These are phyloP conservation scores for Mucor mucedo DNA, from an alignment of 371 early-diverging fungal species.

Conservation along the genomic window DNA sequence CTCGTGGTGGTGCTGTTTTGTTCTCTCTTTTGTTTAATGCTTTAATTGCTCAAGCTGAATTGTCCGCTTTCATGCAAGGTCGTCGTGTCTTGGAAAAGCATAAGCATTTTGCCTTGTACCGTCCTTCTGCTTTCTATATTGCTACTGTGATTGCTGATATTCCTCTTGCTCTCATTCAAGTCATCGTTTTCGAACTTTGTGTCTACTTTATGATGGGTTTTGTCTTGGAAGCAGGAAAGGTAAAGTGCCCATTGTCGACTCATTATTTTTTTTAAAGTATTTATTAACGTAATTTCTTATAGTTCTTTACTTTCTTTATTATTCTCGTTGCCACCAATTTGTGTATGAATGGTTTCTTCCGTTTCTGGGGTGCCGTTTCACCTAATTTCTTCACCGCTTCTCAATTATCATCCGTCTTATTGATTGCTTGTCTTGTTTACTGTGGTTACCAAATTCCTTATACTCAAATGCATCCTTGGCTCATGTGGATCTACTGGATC, in stretches of 20 bases:
- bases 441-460: conserved; percentile 73
- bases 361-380: conserved; percentile 61
- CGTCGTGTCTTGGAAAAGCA: conserved; percentile 74
- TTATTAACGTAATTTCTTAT: conserved; percentile 7
- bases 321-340: conserved; percentile 53
- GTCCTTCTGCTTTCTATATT: conserved; percentile 66
- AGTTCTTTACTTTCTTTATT: conserved; percentile 62
- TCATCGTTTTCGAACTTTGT: conserved; percentile 40
- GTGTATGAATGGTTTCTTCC: conserved; percentile 67
- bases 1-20: conserved; percentile 76
- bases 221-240: conserved; percentile 57
- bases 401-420: conserved; percentile 56
- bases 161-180: conserved; percentile 53
- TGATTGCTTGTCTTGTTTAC: conserved; percentile 65
- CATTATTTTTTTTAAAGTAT: too few species aligned
- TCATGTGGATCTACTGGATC: conserved; percentile 75
- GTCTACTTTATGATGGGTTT: conserved; percentile 68
- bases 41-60: conserved; percentile 63
- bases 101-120: conserved; percentile 70
- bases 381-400: conserved; percentile 65
- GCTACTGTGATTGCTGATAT: conserved; percentile 60
- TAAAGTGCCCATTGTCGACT: conserved; percentile 15
- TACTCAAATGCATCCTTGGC: conserved; percentile 70
- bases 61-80: conserved; percentile 63
- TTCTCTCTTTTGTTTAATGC: conserved; percentile 67